Base-by-base conservation (phyloP, 2,329 filamentous ascomycete genomes). In the Geosmithia putterillii region DNA sequence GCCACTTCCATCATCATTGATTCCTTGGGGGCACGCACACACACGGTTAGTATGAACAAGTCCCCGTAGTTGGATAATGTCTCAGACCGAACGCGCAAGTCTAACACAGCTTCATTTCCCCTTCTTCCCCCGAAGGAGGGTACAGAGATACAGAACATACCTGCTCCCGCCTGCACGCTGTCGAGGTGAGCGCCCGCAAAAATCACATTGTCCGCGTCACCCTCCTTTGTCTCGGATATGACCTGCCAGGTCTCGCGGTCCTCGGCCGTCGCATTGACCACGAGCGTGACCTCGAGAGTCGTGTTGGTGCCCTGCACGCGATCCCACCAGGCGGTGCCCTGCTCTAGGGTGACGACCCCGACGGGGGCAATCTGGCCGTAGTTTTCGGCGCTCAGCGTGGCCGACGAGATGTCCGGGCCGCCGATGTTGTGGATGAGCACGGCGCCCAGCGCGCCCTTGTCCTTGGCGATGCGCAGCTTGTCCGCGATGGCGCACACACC, bases 391-490 rank as follows among this genome's bases (percentile, higher is more conserved):
- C 70, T 67, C 2, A 83, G 64, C 0, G 76, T 81, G 7, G 74
- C 77, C 20, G 63, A 59, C 2, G 67, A 56, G 3, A 63, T 55
- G n/a, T 47, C 42, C 9, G 53, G 48, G 1, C 73, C 76, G 0
- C 68, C 60, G 2, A 60, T 64, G 48, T 82, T 78, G 66, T 84
- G 76, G 56, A 79, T 81, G 41, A 84, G 66, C 23, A 84, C 58
- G 1, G 71, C 65, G 36, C 58, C 66, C 2, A 62, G 36, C 2
- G 66, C 68, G 37, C 66, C 67, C 9, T 62, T 55, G 8, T 59
- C 54, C 52, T 58, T 64, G 22, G 67, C 67, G 4, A 69, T 55
- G 51, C 60, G 63, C 25, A 69, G 57, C 52, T 71, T 71, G 35
- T 65, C 61, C 0, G 59, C 48, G 34, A 70, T 61, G 35, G 62